Percentiles rank a stretch among this genome's conserved stretches.
Evolutionary conservation across 129 eudicot species (phyloP).

Genomic region (Calendula officinalis): DNA sequence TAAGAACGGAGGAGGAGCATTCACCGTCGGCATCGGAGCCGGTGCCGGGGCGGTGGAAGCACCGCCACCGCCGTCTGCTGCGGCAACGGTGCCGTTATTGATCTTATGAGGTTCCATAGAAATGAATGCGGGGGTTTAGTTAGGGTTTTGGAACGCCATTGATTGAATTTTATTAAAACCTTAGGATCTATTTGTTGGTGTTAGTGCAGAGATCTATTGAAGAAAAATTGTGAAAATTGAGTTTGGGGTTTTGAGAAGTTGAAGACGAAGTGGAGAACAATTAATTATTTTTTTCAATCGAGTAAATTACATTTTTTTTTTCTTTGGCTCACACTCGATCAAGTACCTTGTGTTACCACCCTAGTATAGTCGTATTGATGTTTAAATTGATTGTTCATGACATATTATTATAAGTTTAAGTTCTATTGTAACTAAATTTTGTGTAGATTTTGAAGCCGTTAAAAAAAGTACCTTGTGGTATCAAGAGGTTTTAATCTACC

Average conservation of each 20-base stretch:
- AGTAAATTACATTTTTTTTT: neutral
- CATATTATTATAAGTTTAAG: too few relatives aligned
- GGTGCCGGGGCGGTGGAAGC: conserved; percentile 12
- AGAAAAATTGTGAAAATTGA: conserved; percentile 8
- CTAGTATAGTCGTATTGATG: too few relatives aligned
- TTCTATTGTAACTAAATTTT: too few relatives aligned
- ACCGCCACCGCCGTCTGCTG: neutral
- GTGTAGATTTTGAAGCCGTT: too few relatives aligned
- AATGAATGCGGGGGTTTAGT: neutral
- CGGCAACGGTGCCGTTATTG: neutral
- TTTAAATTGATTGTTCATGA: too few relatives aligned
- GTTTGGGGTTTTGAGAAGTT: conserved; percentile 19
- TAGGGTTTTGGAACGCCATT: conserved; percentile 16
- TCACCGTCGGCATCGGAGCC: conserved; percentile 39
- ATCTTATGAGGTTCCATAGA: conserved; percentile 15
- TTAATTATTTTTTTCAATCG: neutral
- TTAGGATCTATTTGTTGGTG: neutral
- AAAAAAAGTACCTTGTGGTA: too few relatives aligned
- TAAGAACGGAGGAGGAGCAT: conserved; percentile 33
- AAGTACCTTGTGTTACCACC: too few relatives aligned
- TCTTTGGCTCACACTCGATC: too few relatives aligned
- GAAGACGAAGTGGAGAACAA: neutral
- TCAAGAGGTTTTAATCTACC: too few relatives aligned
- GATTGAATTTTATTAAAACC: neutral
- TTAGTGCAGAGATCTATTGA: conserved; percentile 7